Base-by-base conservation (phyloP, 2,329 filamentous ascomycete species). In the Cercospora zeina region DNA sequence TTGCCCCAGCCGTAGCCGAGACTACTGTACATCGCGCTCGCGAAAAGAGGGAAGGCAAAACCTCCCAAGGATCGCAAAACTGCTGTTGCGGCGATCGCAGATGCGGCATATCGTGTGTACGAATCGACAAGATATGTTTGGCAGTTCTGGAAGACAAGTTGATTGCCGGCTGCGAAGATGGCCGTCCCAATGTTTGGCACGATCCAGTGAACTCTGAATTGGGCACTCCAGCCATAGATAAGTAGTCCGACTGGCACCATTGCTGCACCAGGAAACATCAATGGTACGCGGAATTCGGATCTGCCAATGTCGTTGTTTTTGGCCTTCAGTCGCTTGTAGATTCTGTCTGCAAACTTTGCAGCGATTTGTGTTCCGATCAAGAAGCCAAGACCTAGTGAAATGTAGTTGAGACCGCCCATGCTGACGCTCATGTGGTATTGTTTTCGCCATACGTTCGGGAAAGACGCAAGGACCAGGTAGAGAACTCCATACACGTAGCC, bases 111-210 rank as follows among this genome's bases (percentile, higher is more conserved):
- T 1, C 77, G 71, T 0, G 79, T 78, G 63, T 78, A 82, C 0
- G 77, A 75, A 58, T 88, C 85, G 14, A 89, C 81, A 1, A 88
- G 78, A 67, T 89, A 89, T 2, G 84, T 85, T 55, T 86, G 83
- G 47, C 84, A 80, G 33, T 82, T 82, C 71, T 84, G 83, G 64
- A 86, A 88, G 0, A 80, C 77, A 0, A 83, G 77, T 51, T 86
- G 82, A 58, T 84, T 80, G 0, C 84, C 85, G 0, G 80, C 73
- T 0, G 83, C 82, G 16, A 86, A 82, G 3, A 85, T 76, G 0
- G 78, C 76, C 1, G 83, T 82, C 1, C 85, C 86, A 36, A 87
- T 77, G 62, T 87, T 85, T 0, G 85, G 84, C 4, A 85, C 76
- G 49, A 87, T 83, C 83, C 84, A 87, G 68, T 85, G 82, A 2